These are phyloP conservation scores for Malassezia slooffiae DNA, from an alignment of 1,284 basidiomycete genomes.

Conservation along the genomic window DNA sequence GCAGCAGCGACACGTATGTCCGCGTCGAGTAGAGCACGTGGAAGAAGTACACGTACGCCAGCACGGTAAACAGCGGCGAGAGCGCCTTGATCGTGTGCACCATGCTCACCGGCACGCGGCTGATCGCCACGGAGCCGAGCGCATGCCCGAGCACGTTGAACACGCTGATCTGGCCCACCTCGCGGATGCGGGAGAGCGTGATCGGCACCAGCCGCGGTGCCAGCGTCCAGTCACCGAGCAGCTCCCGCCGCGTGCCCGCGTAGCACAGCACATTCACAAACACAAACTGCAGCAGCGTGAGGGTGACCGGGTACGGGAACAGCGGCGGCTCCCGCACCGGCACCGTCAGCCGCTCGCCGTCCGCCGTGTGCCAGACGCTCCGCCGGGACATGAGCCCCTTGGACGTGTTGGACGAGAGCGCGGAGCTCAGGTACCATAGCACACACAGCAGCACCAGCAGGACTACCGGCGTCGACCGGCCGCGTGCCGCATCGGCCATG, in stretches of 20 bases:
- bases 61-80: slow-evolving; percentile 90
- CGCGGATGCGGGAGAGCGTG: slow-evolving; percentile 58
- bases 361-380: background rate
- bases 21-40: slow-evolving; percentile 78
- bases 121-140: slow-evolving; percentile 90
- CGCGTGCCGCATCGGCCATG: too few relatives aligned
- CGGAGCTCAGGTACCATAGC: slow-evolving; percentile 55
- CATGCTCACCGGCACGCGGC: slow-evolving; percentile 87
- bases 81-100: slow-evolving; percentile 98
- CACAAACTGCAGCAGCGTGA: slow-evolving; percentile 95
- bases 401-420: slow-evolving; percentile 76
- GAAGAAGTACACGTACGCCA: slow-evolving; percentile 83
- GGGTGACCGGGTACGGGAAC: slow-evolving; percentile 74
- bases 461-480: slow-evolving; percentile 18
- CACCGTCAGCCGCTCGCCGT: background rate
- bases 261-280: slow-evolving; percentile 81
- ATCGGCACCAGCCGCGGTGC: slow-evolving; percentile 52
- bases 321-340: slow-evolving; percentile 46
- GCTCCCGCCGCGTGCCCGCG: slow-evolving; percentile 47
- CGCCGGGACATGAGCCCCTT: slow-evolving; percentile 60
- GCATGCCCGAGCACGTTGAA: slow-evolving; percentile 92
- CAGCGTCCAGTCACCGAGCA: slow-evolving; percentile 22
- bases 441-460: slow-evolving; percentile 30
- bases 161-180: slow-evolving; percentile 79
- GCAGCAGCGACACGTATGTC: slow-evolving; percentile 88